Base-by-base conservation (phyloP, 371 early-diverging fungal genomes). In the Dichotomocladium elegans region DNA sequence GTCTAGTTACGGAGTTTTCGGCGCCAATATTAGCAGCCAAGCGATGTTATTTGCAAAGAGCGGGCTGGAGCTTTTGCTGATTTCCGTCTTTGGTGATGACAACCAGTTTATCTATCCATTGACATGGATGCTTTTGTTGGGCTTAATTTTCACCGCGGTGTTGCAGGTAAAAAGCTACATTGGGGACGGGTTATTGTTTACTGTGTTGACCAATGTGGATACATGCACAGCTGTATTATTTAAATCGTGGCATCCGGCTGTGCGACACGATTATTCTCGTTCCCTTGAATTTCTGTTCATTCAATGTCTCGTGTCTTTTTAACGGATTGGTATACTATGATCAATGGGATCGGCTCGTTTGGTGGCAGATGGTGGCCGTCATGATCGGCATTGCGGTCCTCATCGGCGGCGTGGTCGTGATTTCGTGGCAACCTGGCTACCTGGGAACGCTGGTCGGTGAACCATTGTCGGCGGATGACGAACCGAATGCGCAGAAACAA, bases 301-400 rank as follows among this genome's bases (percentile, higher is more conserved):
- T 86, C 65, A 88, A 88, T 43, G 77, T 90, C 35, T 85, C 88
- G 14, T 86, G 89, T 24, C 70, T 91, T 35, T 77, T 89, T 45
- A 91, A 88, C 52, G 89, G 90, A 9, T 66, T 91, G 29, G 86
- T 90, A 3, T 91, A 91, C 56, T 91, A 86, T 55, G 77, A 90
- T 61, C 92, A 90, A 70, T 75, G 90, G 78, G 76, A 80, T 7
- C 70, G 81, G 17, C 60, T 91, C 33, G 64, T 61, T 45, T 77
- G 85, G 71, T 79, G 76, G 66, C 89, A 88, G 60, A 65, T 89
- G 15, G 48, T 86, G 4, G 68, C 83, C 33, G 87, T 90, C 19
- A 60, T 86, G 11, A 56, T 83, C 11, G 91, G 91, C 14, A 82
- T 88, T 43, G 69, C 72, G n/a, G 53, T 86, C 30, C 72, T 89